These are phyloP conservation scores for Phytophthora sojae DNA, from an alignment of 352 stramenopile species.

Conservation along the genomic window DNA sequence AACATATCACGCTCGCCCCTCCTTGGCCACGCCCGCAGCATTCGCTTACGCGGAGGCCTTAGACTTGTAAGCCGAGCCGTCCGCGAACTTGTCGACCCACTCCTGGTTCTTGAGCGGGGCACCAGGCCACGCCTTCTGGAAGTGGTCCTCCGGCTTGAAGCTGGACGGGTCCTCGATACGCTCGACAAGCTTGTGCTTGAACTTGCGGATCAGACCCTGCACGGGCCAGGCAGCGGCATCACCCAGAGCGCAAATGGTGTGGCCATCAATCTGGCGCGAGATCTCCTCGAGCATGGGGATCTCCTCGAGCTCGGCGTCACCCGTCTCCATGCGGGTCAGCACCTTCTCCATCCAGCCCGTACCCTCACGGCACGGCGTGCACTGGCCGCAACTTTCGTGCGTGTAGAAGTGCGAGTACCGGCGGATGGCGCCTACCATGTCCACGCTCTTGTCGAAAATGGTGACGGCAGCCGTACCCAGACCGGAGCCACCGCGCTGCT, in stretches of 20 bases:
- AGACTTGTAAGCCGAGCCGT: conserved; percentile 92
- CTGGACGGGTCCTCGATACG: conserved; percentile 96
- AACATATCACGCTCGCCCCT: conserved; percentile 30
- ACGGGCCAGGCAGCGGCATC: conserved; percentile 99
- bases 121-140: conserved; percentile 95
- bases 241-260: conserved; percentile 99
- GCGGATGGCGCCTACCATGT: conserved; percentile 99
- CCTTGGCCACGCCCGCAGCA: conserved; percentile 7
- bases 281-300: conserved; percentile 99
- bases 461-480: conserved; percentile 98
- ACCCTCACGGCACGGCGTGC: conserved; percentile 98
- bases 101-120: conserved; percentile 96
- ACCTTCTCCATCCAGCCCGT: conserved; percentile 98
- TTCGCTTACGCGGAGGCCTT: conserved; percentile 53
- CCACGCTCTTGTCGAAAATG: conserved; percentile 99
- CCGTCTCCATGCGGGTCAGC: conserved; percentile 98
- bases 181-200: conserved; percentile 98
- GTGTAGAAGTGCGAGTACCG: conserved; percentile 99
- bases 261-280: conserved; percentile 98
- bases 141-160: conserved; percentile 96
- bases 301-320: conserved; percentile 97
- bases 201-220: conserved; percentile 98
- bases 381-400: conserved; percentile 99
- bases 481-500: conserved; percentile 94
- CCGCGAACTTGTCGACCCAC: conserved; percentile 94